Evolutionary conservation across 352 stramenopile species (phyloP).

Genomic region (Proteromonas lacertae): DNA sequence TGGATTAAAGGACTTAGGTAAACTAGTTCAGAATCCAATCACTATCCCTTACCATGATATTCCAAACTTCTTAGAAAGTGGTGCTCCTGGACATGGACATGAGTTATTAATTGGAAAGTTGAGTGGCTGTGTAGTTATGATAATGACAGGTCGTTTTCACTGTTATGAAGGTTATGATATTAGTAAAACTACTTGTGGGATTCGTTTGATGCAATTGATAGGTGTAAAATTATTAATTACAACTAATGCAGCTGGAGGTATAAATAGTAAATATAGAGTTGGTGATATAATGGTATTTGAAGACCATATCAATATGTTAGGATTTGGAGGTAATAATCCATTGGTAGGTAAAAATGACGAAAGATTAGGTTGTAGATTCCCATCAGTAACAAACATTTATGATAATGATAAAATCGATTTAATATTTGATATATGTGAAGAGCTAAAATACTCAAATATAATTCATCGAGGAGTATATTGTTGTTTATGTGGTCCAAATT

Average conservation of each 20-base stretch:
- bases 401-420: slow-evolving; percentile 39
- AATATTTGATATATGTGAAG: slow-evolving; percentile 27
- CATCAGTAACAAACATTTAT: slow-evolving; percentile 67
- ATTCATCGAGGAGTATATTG: slow-evolving; percentile 58
- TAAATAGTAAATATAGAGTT: no score
- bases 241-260: slow-evolving; percentile 77
- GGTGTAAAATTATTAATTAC: slow-evolving; percentile 71
- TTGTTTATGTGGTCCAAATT: slow-evolving; percentile 76
- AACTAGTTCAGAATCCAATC: slow-evolving; percentile 39
- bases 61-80: slow-evolving; percentile 53
- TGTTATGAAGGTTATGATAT: slow-evolving; percentile 79
- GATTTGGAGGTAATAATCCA: slow-evolving; percentile 40
- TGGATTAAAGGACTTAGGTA: slow-evolving; percentile 51
- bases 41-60: slow-evolving; percentile 64
- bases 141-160: slow-evolving; percentile 77
- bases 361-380: slow-evolving; percentile 66
- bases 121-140: slow-evolving; percentile 36
- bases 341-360: slow-evolving; percentile 71
- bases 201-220: slow-evolving; percentile 67
- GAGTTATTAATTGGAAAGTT: slow-evolving; percentile 73
- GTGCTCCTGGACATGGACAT: slow-evolving; percentile 56
- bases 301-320: slow-evolving; percentile 63
- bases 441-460: slow-evolving; percentile 33
- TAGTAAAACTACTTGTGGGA: slow-evolving; percentile 57
- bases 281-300: slow-evolving; percentile 77